Base-by-base conservation (phyloP, 208 protist genomes). In the Trypanosomatidae sp. region DNA sequence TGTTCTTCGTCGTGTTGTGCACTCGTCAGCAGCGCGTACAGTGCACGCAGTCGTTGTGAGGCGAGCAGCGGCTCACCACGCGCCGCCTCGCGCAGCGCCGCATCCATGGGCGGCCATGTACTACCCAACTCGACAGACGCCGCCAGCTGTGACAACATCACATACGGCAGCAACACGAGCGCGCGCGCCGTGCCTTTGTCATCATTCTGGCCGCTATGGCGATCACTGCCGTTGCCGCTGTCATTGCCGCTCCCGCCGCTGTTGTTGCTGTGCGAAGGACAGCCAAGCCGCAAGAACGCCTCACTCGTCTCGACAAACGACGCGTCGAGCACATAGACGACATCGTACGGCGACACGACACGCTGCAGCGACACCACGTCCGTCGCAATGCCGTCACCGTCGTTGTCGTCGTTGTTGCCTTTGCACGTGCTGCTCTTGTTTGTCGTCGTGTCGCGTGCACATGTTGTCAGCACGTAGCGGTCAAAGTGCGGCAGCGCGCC, bases 261-360 rank as follows among this genome's bases (percentile, higher is more conserved):
- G n/a, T n/a, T n/a, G n/a, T n/a, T n/a, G n/a, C 3, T 28, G 18
- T 28, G 2, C 23, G 7, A 20, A 6, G 3, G 37, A 16, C 28
- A 41, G 10, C 75, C 68, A 19, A 90, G n/a, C 7, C 28, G 50
- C 24, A 87, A 45, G 52, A 88, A 92, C 6, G 56, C 27, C 44
- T 88, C 74, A 19, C 71, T 73, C 18, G 66, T 81, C 44, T 92
- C 83, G 7, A 92, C 57, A 59, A 88, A 92, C 6, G 83, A 92
- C 24, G 73, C 56, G 58, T 92, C 83, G 13, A 92, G 53, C 18
- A 92, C 40, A 52, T 71, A 87, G n/a, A 88, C 55, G 4, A 26
- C 44, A 22, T 53, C 43, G 48, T 65, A 79, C 3, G 57, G 53
- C 10, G 26, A n/a, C 11, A 73, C 26, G 2, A 66, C 44, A 10